Percentiles rank a stretch among this genome's conserved stretches.
Conservation (phyloP, 495 filamentous ascomycete species). For the Hypoxylon fragiforme region DNA sequence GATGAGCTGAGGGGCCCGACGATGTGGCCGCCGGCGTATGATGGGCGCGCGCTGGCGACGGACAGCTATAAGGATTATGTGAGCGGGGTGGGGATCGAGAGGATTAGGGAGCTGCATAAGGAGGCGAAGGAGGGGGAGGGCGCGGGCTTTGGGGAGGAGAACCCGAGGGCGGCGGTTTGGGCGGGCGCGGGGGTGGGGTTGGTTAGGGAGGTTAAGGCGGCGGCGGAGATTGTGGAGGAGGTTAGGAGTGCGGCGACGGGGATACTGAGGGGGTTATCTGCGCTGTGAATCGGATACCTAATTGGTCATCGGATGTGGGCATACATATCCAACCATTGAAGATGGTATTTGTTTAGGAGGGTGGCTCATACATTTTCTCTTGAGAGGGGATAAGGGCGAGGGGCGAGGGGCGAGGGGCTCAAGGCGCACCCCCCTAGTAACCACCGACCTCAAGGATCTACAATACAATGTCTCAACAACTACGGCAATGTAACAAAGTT, state of each 20-base stretch:
- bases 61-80: neutral
- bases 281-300: too few relatives aligned
- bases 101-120: neutral
- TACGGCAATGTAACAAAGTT: too few relatives aligned
- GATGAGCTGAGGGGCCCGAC: neutral
- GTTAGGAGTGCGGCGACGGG: neutral
- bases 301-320: too few relatives aligned
- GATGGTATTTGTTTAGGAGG: too few relatives aligned
- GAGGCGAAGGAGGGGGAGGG: neutral
- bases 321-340: too few relatives aligned
- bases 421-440: too few relatives aligned
- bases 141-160: neutral
- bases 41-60: neutral
- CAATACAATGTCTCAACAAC: too few relatives aligned
- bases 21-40: neutral
- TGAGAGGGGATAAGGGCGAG: too few relatives aligned
- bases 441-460: too few relatives aligned
- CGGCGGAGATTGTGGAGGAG: neutral
- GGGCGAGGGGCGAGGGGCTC: too few relatives aligned
- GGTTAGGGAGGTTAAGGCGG: neutral
- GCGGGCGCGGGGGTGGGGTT: neutral
- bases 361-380: too few relatives aligned
- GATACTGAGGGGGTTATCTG: constrained; percentile 73
- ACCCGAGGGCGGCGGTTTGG: neutral
- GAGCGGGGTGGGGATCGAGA: neutral